Percentiles rank a stretch among this genome's conserved stretches.
These are phyloP conservation scores for Colletotrichum sp. DNA, from an alignment of 2,329 filamentous ascomycete species.

Conservation along the genomic window DNA sequence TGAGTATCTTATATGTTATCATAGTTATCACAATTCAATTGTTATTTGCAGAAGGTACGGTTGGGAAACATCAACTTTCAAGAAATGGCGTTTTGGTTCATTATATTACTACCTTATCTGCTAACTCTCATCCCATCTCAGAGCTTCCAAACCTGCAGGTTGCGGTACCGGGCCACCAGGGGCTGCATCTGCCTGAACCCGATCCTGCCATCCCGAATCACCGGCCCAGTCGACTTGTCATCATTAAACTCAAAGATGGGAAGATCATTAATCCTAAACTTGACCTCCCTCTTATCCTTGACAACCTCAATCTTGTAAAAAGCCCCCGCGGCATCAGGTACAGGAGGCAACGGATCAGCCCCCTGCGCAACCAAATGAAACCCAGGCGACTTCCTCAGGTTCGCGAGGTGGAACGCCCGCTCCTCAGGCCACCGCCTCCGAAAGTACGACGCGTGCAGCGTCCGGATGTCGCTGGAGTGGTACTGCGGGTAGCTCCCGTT, in stretches of 20 bases:
- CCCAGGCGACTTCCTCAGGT: constrained; percentile 33
- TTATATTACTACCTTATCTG: background rate
- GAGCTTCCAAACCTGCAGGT: constrained; percentile 34
- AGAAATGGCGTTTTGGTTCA: background rate
- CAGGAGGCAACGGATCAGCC: constrained; percentile 31
- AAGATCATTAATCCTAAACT: constrained; percentile 31
- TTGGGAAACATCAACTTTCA: too few relatives aligned
- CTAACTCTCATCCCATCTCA: background rate
- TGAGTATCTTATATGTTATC: too few relatives aligned
- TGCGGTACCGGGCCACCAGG: constrained; percentile 31
- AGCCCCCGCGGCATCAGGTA: constrained; percentile 29
- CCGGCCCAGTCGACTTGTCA: constrained; percentile 31
- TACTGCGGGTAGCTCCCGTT: constrained; percentile 28
- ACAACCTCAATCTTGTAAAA: constrained; percentile 34
- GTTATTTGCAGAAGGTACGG: too few relatives aligned
- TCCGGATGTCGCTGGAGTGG: constrained; percentile 25
- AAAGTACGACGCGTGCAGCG: constrained; percentile 26
- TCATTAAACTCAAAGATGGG: constrained; percentile 31
- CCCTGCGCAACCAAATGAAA: constrained; percentile 32
- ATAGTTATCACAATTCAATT: too few relatives aligned
- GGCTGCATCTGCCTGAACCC: constrained; percentile 35
- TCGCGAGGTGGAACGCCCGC: constrained; percentile 31
- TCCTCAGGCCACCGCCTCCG: constrained; percentile 30
- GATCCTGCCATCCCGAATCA: constrained; percentile 27
- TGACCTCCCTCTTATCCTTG: constrained; percentile 31